Evolutionary conservation across 2,329 filamentous ascomycete genomes (phyloP), one percentile per base, ranked within the genome.

Genomic region (Diaporthe nobilis): DNA sequence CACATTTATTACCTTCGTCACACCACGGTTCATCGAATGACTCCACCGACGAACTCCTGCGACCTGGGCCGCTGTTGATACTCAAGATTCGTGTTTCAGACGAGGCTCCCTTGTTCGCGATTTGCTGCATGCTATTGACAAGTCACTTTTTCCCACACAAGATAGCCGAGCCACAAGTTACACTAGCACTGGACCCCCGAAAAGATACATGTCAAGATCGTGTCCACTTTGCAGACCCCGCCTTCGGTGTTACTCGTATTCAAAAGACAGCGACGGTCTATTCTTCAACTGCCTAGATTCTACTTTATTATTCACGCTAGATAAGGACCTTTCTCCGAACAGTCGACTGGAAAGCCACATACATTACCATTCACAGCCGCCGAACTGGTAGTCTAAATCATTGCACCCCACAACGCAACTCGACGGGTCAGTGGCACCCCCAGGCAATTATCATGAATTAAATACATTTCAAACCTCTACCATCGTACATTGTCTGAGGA

Each of bases 101-200:
- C 53, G 65, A 55, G 31, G 44, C 31, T 51, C 15, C 8, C 4
- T 51, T 31, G 12, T 25, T 37, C 22, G 44, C 20, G 31, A 34
- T n/a, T n/a, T 25, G 5, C 17, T 1, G 20, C 47, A 51, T 8
- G 31, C 22, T 39, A 22, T 37, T 68, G 63, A 68, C 31, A 25
- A 10, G 13, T 68, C 63, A 68, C 31, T 20, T 51, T n/a, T 1
- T 13, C 12, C 12, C 7, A 53, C 10, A 51, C n/a, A 28, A 37
- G 65, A 68, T 68, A 39, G 44, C 47, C 63, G 63, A 67, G 63
- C 47, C 31, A 53, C 20, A 39, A 53, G 13, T 8, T 17, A 22
- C 44, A 49, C 44, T 53, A 2, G 28, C 4, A 49, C 20, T 28
- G 8, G 31, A 22, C 49, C 49, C 49, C 42, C 1, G 12, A 25